Conservation (phyloP, 2,329 filamentous ascomycete genomes). For the Beauveria caledonica region DNA sequence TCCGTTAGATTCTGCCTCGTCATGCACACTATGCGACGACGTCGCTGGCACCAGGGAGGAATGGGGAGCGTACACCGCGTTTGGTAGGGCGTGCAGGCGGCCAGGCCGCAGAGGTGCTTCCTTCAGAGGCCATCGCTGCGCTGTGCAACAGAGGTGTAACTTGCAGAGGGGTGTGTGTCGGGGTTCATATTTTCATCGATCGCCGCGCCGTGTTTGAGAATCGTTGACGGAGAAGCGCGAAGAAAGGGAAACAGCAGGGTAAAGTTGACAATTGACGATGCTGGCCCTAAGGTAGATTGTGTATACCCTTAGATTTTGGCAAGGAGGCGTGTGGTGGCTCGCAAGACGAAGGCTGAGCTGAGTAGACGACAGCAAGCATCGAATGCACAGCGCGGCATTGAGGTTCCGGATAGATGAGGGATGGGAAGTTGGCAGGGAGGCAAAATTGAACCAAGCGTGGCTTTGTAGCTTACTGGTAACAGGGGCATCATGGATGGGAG, state of each 20-base stretch:
- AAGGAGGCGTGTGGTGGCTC: too few relatives aligned
- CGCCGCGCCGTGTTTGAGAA: background rate
- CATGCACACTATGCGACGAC: background rate
- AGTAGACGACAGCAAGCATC: too few relatives aligned
- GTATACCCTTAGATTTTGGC: too few relatives aligned
- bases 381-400: too few relatives aligned
- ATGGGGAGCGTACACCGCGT: constrained; percentile 3
- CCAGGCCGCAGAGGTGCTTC: constrained; percentile 5
- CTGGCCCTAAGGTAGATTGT: background rate
- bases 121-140: constrained; percentile 7
- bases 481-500: too few relatives aligned
- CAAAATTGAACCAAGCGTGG: too few relatives aligned
- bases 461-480: too few relatives aligned
- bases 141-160: background rate
- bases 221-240: background rate
- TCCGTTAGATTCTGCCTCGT: background rate
- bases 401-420: too few relatives aligned
- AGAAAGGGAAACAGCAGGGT: background rate
- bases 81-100: constrained; percentile 8
- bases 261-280: background rate
- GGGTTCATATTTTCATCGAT: background rate
- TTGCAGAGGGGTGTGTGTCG: background rate
- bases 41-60: background rate
- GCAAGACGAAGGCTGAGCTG: too few relatives aligned
- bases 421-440: too few relatives aligned